A percentile compares a stretch with the other conserved stretches of the same genome.
These are phyloP conservation scores for Termitomyces sp. DNA, from an alignment of 768 basidiomycete species.

Conservation along the genomic window DNA sequence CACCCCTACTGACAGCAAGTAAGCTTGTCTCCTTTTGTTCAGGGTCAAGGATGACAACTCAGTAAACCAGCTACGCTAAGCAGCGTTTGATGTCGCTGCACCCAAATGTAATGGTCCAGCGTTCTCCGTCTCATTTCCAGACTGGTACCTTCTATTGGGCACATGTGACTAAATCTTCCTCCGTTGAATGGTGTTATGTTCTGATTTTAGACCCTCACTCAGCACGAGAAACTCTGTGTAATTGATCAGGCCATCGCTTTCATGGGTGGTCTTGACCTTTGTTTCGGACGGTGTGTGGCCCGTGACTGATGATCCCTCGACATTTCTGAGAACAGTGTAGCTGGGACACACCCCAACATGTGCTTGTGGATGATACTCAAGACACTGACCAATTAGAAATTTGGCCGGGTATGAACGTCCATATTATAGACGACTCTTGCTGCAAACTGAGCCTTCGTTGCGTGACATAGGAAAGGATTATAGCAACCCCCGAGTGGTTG, in stretches of 20 bases:
- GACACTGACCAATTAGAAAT: constrained; percentile 62
- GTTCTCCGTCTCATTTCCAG: constrained; percentile 96
- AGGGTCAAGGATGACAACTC: not conserved
- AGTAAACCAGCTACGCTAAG: constrained; percentile 70
- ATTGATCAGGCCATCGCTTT: constrained; percentile 97
- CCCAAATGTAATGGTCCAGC: constrained; percentile 92
- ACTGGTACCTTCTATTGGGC: constrained; percentile 99
- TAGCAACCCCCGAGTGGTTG: constrained; percentile 82
- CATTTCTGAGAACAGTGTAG: constrained; percentile 28
- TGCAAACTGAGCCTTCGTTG: not conserved
- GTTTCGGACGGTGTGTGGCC: constrained; percentile 69
- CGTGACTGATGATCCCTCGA: not conserved
- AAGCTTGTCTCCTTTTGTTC: constrained; percentile 22
- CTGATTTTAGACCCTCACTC: constrained; percentile 2
- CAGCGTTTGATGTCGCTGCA: constrained; percentile 76
- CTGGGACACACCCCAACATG: constrained; percentile 97
- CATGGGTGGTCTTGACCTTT: constrained; percentile 96
- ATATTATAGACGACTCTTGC: not conserved
- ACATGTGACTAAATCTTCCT: constrained; percentile 57
- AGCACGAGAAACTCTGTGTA: constrained; percentile 98
- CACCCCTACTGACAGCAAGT: constrained; percentile 93
- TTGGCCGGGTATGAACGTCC: constrained; percentile 72
- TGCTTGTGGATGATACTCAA: constrained; percentile 80
- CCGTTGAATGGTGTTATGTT: not conserved
- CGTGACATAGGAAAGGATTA: constrained; percentile 79